Conservation (phyloP, 345 rosid species). For the Excoecaria cochinchinensis region DNA sequence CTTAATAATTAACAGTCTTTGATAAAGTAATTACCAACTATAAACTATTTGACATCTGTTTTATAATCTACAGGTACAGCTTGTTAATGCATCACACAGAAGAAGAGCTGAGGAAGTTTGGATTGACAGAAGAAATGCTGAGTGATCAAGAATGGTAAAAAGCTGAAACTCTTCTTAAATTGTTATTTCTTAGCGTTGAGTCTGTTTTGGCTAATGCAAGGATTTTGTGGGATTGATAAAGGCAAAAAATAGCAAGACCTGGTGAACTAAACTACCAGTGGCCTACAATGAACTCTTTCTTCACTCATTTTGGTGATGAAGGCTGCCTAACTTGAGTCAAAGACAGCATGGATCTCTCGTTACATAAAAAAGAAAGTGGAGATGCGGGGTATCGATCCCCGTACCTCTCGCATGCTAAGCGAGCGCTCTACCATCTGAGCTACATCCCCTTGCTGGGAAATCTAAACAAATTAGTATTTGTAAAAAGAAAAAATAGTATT, state of each 20-base stretch:
- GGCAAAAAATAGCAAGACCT: constrained; percentile 50
- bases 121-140: constrained; percentile 60
- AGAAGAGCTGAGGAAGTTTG: constrained; percentile 51
- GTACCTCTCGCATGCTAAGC: constrained; percentile 93
- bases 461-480: too few relatives aligned
- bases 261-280: constrained; percentile 54
- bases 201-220: too few relatives aligned
- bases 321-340: neutral
- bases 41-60: too few relatives aligned
- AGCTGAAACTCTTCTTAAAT: neutral
- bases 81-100: constrained; percentile 46
- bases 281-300: constrained; percentile 51
- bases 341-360: too few relatives aligned
- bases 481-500: too few relatives aligned
- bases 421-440: constrained; percentile 93
- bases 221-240: constrained; percentile 13
- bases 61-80: constrained; percentile 41
- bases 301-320: constrained; percentile 38
- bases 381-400: constrained; percentile 88
- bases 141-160: constrained; percentile 60
- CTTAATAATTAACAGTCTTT: too few relatives aligned
- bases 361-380: constrained; percentile 25
- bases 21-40: too few relatives aligned
- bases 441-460: constrained; percentile 45
- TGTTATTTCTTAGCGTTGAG: neutral